Evolutionary conservation across 75 land plant genomes (phyloP), one percentile per base, ranked within the genome.

Genomic region (Larix kaempferi): DNA sequence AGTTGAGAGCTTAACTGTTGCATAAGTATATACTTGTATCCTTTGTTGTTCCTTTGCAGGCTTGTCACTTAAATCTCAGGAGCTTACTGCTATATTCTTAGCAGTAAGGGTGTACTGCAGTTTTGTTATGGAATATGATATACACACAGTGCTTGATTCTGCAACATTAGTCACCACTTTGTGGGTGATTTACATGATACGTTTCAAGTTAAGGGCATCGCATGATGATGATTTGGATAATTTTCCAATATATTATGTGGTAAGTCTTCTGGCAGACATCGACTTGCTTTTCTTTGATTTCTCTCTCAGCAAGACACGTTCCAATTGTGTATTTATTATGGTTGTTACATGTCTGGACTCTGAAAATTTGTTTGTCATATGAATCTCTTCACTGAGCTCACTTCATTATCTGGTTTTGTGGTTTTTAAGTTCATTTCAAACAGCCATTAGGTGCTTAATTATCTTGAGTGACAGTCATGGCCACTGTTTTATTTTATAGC

Each of bases 161-260:
- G 91, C 89, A 41, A 93, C 95, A 16, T 69, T 95, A 73, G 86
- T 66, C 1, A 91, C 98, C 27, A 95, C 98, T 23, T 77, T 87
- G 52, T 95, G 98, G 98, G 98, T 95, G 67, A 91, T 95, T 57
- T 95, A 91, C 75, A 93, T 89, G 91, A 91, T 95, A 25, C 95
- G 95, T 17, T 91, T 89, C 71, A 92, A 89, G 74, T 62, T 95
- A 12, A 93, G 78, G 78, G 78, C 91, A 12, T 93, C 90, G 27
- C 86, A 90, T 86, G 86, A 89, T 90, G 95, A 87, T 73, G 98
- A 95, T 74, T 85, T 89, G 49, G 98, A 95, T 82, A 93, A 93
- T 75, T 89, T 95, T 74, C 87, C 93, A 16, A 74, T 84, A 17
- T 85, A 91, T 82, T 91, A 88, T 83, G 93, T 95, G 89, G 98